Base-by-base conservation (phyloP, 2,329 filamentous ascomycete species). In the Penicillium decumbens region DNA sequence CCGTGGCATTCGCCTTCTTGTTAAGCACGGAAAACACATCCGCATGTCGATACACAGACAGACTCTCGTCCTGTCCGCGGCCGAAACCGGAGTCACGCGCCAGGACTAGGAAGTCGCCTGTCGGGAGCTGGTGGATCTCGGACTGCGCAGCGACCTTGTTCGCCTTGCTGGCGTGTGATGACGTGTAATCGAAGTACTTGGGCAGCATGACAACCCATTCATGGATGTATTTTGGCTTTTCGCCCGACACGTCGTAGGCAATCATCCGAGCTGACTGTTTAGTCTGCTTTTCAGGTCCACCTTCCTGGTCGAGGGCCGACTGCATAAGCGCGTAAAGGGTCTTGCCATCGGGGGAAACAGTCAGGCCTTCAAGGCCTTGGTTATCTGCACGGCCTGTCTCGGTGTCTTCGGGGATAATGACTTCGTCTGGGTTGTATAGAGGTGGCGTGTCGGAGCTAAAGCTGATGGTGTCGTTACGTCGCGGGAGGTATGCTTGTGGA, bases 281-380 rank as follows among this genome's bases (percentile, higher is more conserved):
- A 28, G 75, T 79, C 28, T 74, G 72, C 43, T 78, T 79, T 43
- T 76, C 76, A 40, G 75, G 68, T 8, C 80, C 81, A 39, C 83
- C 83, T 54, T 84, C 80, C 59, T 85, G 81, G 50, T 79, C 76
- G 4, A 81, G 71, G 0, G 84, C 83, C 1, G 80, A 82, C 64
- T 90, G 85, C 20, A 88, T 71, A 49, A 89, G 74, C 1, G 79
- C 78, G 61, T 81, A 88, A 9, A 89, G 72, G 1, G 75, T 80
- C 53, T 80, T 81, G 8, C 84, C 83, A 55, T 86, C 80, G 0
- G 77, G 73, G 3, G 79, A 81, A n/a, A 79, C 68, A 0, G 82
- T 84, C 42, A 89, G 68, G 0, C 82, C 85, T 67, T 89, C 86
- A 42, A 89, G 80, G n/a, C 86, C 85, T 64, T 88, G 84, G 66